Evolutionary conservation across 2,329 filamentous ascomycete species (phyloP), one percentile per base, ranked within the genome.

Genomic region (Immersiporthe knoxdaviesiana): DNA sequence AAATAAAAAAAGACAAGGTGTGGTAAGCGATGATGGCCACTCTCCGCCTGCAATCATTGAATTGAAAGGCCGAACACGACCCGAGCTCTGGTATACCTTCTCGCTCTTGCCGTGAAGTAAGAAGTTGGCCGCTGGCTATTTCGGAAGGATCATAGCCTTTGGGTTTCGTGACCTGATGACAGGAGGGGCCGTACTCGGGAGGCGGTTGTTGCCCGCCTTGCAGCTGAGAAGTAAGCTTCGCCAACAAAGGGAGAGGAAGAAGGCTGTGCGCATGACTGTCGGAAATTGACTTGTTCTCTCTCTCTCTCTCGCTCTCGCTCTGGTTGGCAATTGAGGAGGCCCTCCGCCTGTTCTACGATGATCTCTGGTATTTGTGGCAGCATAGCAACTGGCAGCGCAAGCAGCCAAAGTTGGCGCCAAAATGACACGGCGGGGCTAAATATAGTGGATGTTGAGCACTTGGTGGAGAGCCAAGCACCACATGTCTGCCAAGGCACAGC

Each of bases 11-110:
- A 68, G 62, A 37, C 52, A 60, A 59, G 50, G 7, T 47, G 44
- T 47, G 6, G 21, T 21, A 47, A 50, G 24, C 37, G 56, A 63
- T 39, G 59, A 68, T 70, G 66, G 68, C 47, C 62, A 65, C 69
- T 30, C 63, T n/a, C 66, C 69, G 63, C 69, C 63, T 61, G 56
- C 24, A 62, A 66, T 52, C 66, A 63, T 68, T 54, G 50, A 56
- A 63, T 68, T 59, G n/a, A 35, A 35, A 35, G 27, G 67, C 50
- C 30, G 39, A 30, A 59, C 58, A 62, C 39, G 27, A 58, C 32
- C 30, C 6, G 21, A 59, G 18, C 30, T 59, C 8, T 37, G 18
- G 32, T n/a, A 37, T 21, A 32, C 30, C 32, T 11, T 59, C 56
- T 37, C 30, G 56, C 56, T 59, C 56, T 37, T 59, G 56, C 47